Evolutionary conservation across 345 rosid genomes (phyloP), one percentile per base, ranked within the genome.

Genomic region (Crucihimalaya himalaica): DNA sequence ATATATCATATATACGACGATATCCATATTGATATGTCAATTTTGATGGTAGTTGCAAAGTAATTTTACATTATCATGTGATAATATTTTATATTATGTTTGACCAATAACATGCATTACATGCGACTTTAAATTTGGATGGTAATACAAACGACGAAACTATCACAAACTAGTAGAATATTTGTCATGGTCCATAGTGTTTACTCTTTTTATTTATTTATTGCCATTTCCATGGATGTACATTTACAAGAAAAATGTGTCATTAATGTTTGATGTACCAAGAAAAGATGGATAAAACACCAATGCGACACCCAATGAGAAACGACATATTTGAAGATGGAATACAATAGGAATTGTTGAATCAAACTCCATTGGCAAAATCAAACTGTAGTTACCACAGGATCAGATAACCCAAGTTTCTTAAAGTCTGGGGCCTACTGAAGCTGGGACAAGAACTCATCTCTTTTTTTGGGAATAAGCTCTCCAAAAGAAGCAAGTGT

Each of bases 391-490:
- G n/a, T n/a, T n/a, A n/a, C n/a, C n/a, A n/a, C n/a, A n/a, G n/a
- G n/a, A n/a, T n/a, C n/a, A n/a, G n/a, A n/a, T n/a, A n/a, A n/a
- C n/a, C n/a, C n/a, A n/a, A n/a, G n/a, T n/a, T n/a, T n/a, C n/a
- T n/a, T n/a, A n/a, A n/a, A n/a, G n/a, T n/a, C n/a, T n/a, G n/a
- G n/a, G n/a, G n/a, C n/a, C n/a, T n/a, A n/a, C n/a, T n/a, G n/a
- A n/a, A 21, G 94, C 81, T 89, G 94, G 98, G 89, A 93, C 83
- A 90, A 42, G 16, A 40, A 40, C 7, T n/a, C 50, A 0, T 1
- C 50, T 45, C 50, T 45, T 16, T 16, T 20, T 3, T 40, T 40
- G 45, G 13, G 45, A 12, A 40, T 40, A 89, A 86, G 80, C 72
- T 40, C 50, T 45, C 50, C 20, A 16, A 3, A 45, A 16, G 21